These are phyloP conservation scores for Phytophthora pseudosyringae DNA, from an alignment of 352 stramenopile species.

Conservation along the genomic window DNA sequence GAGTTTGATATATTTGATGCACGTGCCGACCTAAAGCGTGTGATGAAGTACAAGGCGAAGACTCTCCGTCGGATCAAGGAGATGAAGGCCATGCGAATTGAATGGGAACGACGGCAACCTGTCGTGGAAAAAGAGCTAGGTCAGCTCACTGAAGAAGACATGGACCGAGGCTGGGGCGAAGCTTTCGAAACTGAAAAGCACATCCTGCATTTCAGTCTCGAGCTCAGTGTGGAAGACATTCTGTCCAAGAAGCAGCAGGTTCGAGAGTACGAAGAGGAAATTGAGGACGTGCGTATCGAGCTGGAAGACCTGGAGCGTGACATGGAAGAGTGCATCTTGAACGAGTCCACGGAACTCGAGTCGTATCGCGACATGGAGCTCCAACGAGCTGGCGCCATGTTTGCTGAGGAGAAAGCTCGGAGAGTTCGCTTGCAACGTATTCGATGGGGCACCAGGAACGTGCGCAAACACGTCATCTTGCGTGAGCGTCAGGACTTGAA, in stretches of 20 bases:
- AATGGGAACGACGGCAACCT: slow-evolving; percentile 82
- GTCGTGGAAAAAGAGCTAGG: slow-evolving; percentile 76
- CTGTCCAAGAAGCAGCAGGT: slow-evolving; percentile 63
- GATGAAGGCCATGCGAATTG: slow-evolving; percentile 76
- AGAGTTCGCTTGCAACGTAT: slow-evolving; percentile 64
- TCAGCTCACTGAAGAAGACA: slow-evolving; percentile 67
- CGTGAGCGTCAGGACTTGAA: slow-evolving; percentile 49
- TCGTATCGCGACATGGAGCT: slow-evolving; percentile 66
- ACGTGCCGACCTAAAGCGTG: slow-evolving; percentile 59
- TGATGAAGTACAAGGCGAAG: slow-evolving; percentile 84
- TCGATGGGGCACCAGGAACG: slow-evolving; percentile 67
- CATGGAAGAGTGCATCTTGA: slow-evolving; percentile 67
- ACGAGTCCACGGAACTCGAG: slow-evolving; percentile 72
- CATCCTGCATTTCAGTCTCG: slow-evolving; percentile 65
- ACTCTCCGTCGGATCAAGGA: slow-evolving; percentile 72
- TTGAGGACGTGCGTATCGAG: slow-evolving; percentile 74
- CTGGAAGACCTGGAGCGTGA: slow-evolving; percentile 85
- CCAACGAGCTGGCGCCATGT: slow-evolving; percentile 47
- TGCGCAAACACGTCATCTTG: slow-evolving; percentile 60
- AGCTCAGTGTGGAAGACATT: slow-evolving; percentile 85
- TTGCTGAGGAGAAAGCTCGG: slow-evolving; percentile 41
- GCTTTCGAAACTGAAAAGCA: slow-evolving; percentile 83
- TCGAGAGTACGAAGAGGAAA: slow-evolving; percentile 72
- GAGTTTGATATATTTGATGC: slow-evolving; percentile 77
- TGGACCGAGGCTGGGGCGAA: slow-evolving; percentile 79